phyloP scores from a whole-genome alignment of 306 rosid species.

The Senna siamea region DNA sequence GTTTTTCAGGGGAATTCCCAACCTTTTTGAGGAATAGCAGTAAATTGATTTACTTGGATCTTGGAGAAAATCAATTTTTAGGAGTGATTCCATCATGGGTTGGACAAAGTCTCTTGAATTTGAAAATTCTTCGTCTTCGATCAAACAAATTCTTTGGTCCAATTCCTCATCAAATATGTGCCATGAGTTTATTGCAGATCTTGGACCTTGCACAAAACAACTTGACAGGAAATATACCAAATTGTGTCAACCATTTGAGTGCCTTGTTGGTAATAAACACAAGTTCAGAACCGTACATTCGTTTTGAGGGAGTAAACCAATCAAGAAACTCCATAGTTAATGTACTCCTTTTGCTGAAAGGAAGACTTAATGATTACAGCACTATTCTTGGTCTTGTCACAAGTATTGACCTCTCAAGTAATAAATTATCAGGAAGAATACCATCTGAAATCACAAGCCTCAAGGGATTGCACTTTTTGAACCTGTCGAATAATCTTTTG shows the following conservation, averaged over 20 bases:
- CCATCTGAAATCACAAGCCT: conserved; percentile 29
- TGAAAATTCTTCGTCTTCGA: conserved; percentile 32
- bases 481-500: conserved; percentile 39
- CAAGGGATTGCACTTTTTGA: conserved; percentile 22
- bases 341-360: conserved; percentile 27
- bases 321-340: neutral
- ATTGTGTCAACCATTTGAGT: conserved; percentile 34
- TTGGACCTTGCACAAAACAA: conserved; percentile 38
- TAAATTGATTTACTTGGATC: neutral
- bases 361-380: conserved; percentile 24
- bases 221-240: conserved; percentile 29
- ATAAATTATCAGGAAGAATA: conserved; percentile 18
- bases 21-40: neutral
- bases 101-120: conserved; percentile 23
- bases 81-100: conserved; percentile 24
- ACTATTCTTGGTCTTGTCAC: conserved; percentile 20
- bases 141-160: conserved; percentile 33
- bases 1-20: neutral
- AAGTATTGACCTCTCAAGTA: conserved; percentile 37
- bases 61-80: neutral
- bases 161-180: conserved; percentile 37
- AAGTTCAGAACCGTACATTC: neutral
- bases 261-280: conserved; percentile 16
- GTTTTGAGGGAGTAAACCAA: neutral
- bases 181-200: conserved; percentile 17